Evolutionary conservation across 1,139 yeast genomes (phyloP).

Genomic region (Kodamaea anthophila): DNA sequence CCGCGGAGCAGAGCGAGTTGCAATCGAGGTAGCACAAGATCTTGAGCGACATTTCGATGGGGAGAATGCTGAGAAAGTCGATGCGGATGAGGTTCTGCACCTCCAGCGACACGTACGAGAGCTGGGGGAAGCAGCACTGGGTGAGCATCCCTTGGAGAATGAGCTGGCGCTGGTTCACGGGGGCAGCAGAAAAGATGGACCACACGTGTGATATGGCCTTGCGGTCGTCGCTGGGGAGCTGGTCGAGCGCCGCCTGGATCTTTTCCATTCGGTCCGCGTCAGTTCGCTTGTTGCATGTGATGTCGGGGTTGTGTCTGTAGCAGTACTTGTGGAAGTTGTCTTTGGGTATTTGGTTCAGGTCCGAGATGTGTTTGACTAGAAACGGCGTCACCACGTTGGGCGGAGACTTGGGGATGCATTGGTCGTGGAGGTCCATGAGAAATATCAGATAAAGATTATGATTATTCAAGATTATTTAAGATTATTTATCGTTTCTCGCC

Average conservation of each 20-base stretch:
- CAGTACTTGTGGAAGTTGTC: constrained; percentile 64
- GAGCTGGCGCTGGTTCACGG: constrained; percentile 59
- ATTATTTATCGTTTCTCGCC: too few species aligned
- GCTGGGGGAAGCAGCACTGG: constrained; percentile 93
- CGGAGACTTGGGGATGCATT: constrained; percentile 9
- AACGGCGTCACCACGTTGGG: constrained; percentile 39
- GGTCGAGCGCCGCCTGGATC: constrained; percentile 55
- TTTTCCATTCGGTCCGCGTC: constrained; percentile 62
- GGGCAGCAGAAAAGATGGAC: constrained; percentile 74
- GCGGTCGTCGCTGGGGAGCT: constrained; percentile 55
- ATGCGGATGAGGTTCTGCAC: constrained; percentile 75
- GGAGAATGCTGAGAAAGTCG: constrained; percentile 81
- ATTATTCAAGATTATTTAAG: too few species aligned
- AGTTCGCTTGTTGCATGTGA: constrained; percentile 61
- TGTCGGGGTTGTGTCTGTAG: constrained; percentile 87
- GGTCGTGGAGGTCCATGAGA: constrained; percentile 13
- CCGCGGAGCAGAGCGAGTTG: constrained; percentile 84
- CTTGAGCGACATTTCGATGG: constrained; percentile 78
- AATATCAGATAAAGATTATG: too few species aligned
- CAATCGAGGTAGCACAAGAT: constrained; percentile 87
- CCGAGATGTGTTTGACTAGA: constrained; percentile 39
- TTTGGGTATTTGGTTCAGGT: constrained; percentile 36
- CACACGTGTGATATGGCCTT: constrained; percentile 70
- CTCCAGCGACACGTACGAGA: constrained; percentile 76
- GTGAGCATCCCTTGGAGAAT: constrained; percentile 78